phyloP scores from a whole-genome alignment of 495 filamentous ascomycete species.

The Durotheca rogersii region DNA sequence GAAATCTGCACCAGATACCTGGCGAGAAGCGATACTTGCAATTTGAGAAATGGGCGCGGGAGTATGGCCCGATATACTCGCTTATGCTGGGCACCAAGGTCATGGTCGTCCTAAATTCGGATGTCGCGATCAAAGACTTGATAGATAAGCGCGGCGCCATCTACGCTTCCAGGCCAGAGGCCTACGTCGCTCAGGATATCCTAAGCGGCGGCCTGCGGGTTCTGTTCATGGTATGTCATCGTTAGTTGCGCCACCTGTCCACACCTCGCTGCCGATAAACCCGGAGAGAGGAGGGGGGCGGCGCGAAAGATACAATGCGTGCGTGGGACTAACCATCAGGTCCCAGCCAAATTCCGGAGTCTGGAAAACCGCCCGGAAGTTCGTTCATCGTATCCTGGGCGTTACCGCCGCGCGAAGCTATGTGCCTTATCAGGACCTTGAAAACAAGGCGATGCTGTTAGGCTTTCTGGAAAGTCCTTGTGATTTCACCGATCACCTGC shows the following conservation, averaged over 20 bases:
- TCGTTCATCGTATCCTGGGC: conserved; percentile 47
- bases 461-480: too few relatives aligned
- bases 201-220: conserved; percentile 47
- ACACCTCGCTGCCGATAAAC: too few relatives aligned
- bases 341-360: not conserved
- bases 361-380: not conserved
- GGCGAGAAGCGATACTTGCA: not conserved
- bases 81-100: conserved; percentile 46
- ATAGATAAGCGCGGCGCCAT: conserved; percentile 46
- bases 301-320: too few relatives aligned
- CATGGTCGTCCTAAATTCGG: conserved; percentile 43
- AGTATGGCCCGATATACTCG: conserved; percentile 48
- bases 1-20: conserved; percentile 32
- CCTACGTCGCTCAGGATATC: conserved; percentile 47
- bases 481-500: too few relatives aligned
- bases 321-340: too few relatives aligned
- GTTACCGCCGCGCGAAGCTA: conserved; percentile 37
- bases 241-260: too few relatives aligned
- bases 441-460: conserved; percentile 52
- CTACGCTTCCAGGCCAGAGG: conserved; percentile 49
- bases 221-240: conserved; percentile 44
- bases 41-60: conserved; percentile 40
- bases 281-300: too few relatives aligned
- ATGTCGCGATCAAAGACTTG: conserved; percentile 41
- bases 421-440: conserved; percentile 55